Percentiles rank a stretch among this genome's conserved stretches.
Evolutionary conservation across 2,329 filamentous ascomycete species (phyloP).

Genomic region (Exophiala sideris): DNA sequence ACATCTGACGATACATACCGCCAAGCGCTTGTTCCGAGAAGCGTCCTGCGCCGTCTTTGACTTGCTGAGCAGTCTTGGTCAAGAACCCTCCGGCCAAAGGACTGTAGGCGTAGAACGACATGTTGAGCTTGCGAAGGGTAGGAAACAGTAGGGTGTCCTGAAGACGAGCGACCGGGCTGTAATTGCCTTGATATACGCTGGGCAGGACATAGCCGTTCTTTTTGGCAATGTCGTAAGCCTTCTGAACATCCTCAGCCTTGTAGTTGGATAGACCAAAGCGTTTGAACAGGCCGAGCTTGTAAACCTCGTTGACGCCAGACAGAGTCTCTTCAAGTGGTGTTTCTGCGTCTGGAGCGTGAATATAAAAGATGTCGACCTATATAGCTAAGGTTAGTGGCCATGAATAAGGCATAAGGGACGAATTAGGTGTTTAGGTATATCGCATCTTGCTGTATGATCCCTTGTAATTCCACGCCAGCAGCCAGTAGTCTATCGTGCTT

Average conservation of each 20-base stretch:
- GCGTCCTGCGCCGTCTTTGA: constrained; percentile 31
- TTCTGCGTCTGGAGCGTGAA: constrained; percentile 34
- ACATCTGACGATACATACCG: constrained; percentile 27
- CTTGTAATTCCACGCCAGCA: too few species aligned
- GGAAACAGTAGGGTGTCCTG: constrained; percentile 38
- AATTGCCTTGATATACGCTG: constrained; percentile 41
- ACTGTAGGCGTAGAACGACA: constrained; percentile 31
- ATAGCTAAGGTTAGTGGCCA: not conserved
- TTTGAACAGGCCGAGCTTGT: constrained; percentile 33
- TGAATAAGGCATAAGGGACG: not conserved
- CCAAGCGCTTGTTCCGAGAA: constrained; percentile 31
- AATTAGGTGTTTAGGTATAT: not conserved
- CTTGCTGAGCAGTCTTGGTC: constrained; percentile 33
- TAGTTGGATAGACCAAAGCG: constrained; percentile 41
- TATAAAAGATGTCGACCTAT: constrained; percentile 38
- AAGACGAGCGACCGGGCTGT: constrained; percentile 37
- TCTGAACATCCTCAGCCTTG: constrained; percentile 30
- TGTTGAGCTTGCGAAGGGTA: constrained; percentile 34
- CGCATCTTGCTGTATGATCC: not conserved
- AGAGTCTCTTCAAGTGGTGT: constrained; percentile 39
- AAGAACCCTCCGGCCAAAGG: constrained; percentile 37
- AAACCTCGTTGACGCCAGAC: constrained; percentile 33
- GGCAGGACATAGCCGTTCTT: constrained; percentile 36
- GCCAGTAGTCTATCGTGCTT: too few species aligned
- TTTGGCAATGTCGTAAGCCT: constrained; percentile 35